These are phyloP conservation scores for Annulohypoxylon nitens DNA, from an alignment of 495 filamentous ascomycete genomes.

Conservation along the genomic window DNA sequence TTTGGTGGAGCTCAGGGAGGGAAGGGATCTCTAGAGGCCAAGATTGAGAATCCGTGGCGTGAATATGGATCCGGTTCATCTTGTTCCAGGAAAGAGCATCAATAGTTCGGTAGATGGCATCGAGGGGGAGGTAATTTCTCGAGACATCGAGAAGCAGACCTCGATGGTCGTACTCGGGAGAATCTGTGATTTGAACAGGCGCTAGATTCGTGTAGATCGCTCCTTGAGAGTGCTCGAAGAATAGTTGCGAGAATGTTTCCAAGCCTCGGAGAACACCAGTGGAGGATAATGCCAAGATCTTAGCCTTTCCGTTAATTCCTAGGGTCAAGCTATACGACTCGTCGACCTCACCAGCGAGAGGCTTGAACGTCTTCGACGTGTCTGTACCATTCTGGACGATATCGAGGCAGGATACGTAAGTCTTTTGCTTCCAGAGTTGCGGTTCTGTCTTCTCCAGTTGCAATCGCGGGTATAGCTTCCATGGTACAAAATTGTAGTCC, in stretches of 20 bases:
- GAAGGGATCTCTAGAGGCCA: conserved; percentile 85
- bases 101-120: conserved; percentile 75
- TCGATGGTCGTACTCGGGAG: conserved; percentile 76
- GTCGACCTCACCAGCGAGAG: conserved; percentile 72
- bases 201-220: conserved; percentile 73
- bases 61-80: conserved; percentile 82
- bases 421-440: conserved; percentile 53
- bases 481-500: conserved; percentile 74
- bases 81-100: conserved; percentile 81
- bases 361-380: conserved; percentile 66
- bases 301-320: conserved; percentile 63
- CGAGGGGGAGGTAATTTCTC: conserved; percentile 72
- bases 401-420: conserved; percentile 66
- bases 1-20: conserved; percentile 74
- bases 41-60: conserved; percentile 84
- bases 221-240: conserved; percentile 72
- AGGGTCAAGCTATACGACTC: conserved; percentile 79
- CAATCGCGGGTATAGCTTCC: conserved; percentile 76
- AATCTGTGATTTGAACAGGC: conserved; percentile 74
- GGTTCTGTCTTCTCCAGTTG: conserved; percentile 71
- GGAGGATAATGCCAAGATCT: conserved; percentile 71
- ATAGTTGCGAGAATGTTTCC: conserved; percentile 80
- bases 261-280: conserved; percentile 76
- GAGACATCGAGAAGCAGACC: conserved; percentile 81
- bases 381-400: conserved; percentile 71